Conservation (phyloP, 768 basidiomycete species). For the Lactarius tabidus region DNA sequence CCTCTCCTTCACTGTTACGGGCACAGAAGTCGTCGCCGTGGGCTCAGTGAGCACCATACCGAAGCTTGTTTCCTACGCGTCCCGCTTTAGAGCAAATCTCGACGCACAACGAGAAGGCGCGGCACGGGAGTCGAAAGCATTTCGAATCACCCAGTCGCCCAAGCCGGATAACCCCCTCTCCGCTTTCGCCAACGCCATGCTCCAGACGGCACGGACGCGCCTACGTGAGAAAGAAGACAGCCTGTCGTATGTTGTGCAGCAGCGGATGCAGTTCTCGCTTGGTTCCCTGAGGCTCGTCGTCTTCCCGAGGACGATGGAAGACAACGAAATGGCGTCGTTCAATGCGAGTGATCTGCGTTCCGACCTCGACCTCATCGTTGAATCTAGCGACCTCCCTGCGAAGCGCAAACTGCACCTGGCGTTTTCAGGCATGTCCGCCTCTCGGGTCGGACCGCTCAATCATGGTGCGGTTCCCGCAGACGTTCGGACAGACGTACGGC, state of each 20-base stretch:
- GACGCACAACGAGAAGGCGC: slow-evolving; percentile 72
- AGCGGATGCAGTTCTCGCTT: slow-evolving; percentile 70
- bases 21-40: slow-evolving; percentile 61
- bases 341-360: slow-evolving; percentile 65
- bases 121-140: slow-evolving; percentile 71
- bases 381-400: slow-evolving; percentile 44
- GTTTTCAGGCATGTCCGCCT: slow-evolving; percentile 73
- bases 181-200: slow-evolving; percentile 81
- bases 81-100: slow-evolving; percentile 71
- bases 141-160: slow-evolving; percentile 64
- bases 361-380: slow-evolving; percentile 59
- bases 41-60: slow-evolving; percentile 75
- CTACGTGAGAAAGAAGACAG: slow-evolving; percentile 64
- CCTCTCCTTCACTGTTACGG: slow-evolving; percentile 71
- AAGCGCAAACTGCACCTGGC: slow-evolving; percentile 66
- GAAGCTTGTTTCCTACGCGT: slow-evolving; percentile 65
- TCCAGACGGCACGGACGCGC: slow-evolving; percentile 65
- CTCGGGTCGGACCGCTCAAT: slow-evolving; percentile 61
- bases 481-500: slow-evolving; percentile 39
- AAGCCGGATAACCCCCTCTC: slow-evolving; percentile 79
- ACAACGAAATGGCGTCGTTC: slow-evolving; percentile 74
- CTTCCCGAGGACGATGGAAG: slow-evolving; percentile 77
- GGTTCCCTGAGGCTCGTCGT: slow-evolving; percentile 62
- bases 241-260: slow-evolving; percentile 58
- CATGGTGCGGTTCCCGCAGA: slow-evolving; percentile 43